Base-by-base conservation (phyloP, 2,329 filamentous ascomycete species). In the Cladophialophora psammophila region DNA sequence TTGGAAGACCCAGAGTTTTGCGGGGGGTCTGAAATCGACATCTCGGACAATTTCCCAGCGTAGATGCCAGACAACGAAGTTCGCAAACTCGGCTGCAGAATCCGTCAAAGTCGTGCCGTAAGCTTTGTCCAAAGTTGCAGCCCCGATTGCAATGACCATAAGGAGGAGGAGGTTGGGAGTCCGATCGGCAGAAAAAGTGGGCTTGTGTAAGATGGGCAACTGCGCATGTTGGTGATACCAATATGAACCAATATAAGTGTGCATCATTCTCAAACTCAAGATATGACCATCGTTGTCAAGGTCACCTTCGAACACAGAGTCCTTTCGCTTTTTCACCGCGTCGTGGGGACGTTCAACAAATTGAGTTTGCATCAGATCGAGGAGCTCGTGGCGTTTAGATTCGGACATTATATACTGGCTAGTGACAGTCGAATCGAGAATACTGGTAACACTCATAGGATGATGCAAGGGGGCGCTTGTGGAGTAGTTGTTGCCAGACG, bases 41-140 rank as follows among this genome's bases (percentile, higher is more conserved):
- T 97, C 91, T 85, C 94, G 95, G 76, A 98, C 97, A 42, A 97
- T 91, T 77, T 96, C 92, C 92, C 94, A 97, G 63, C 95, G 87
- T n/a, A 97, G 81, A 79, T 97, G 92, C 89, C 92, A 95, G 0
- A 93, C 93, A 38, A 97, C 80, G 74, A 98, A 97, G 76, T 94
- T 94, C 31, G 94, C 92, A 26, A 98, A 82, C 71, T 94, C 88
- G 0, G 92, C 89, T n/a, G 91, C 92, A 15, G 88, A 87, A 74
- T 91, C 87, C 5, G 91, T 93, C 2, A 91, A 83, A 63, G 90
- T 87, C 34, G 87, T 85, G 0, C 91, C 90, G 75, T 96, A 90
- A 0, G 88, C 89, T 76, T 92, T 92, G 75, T 97, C 94, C 45
- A 98, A 81, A 69, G 93, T 96, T 2, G 92, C 92, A 5, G 94